phyloP scores from a whole-genome alignment of 2,329 filamentous ascomycete species.

The Hymenoscyphus fraxineus region DNA sequence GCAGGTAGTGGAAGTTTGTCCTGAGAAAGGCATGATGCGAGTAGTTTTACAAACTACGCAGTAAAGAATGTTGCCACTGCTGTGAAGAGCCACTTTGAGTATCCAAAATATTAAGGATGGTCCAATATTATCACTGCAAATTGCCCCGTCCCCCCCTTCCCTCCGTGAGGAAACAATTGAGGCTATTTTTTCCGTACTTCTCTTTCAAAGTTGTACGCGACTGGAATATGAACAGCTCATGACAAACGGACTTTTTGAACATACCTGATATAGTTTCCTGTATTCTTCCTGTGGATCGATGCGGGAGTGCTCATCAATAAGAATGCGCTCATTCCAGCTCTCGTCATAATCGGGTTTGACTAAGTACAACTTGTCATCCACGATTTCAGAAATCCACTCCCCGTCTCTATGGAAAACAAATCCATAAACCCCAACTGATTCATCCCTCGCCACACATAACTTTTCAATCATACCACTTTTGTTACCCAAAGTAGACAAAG shows the following conservation, averaged over 20 bases:
- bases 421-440: conserved; percentile 76
- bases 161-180: too few species aligned
- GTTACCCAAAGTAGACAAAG: conserved; percentile 66
- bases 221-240: not conserved
- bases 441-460: conserved; percentile 36
- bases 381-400: conserved; percentile 81
- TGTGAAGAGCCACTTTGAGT: too few species aligned
- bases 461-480: conserved; percentile 43
- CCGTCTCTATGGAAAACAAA: conserved; percentile 85
- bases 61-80: too few species aligned
- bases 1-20: too few species aligned
- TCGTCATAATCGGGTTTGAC: conserved; percentile 79
- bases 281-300: conserved; percentile 56
- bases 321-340: conserved; percentile 58
- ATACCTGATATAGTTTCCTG: conserved; percentile 34
- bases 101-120: too few species aligned
- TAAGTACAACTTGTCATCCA: conserved; percentile 85
- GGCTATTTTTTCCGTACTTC: too few species aligned
- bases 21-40: too few species aligned
- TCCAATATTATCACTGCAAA: too few species aligned
- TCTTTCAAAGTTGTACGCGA: too few species aligned
- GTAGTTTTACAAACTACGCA: too few species aligned
- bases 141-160: too few species aligned
- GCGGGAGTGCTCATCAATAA: conserved; percentile 69
- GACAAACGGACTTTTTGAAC: not conserved